A percentile compares a stretch with the other conserved stretches of the same genome.
Evolutionary conservation across 2,329 filamentous ascomycete species (phyloP).

Genomic region (Cladophialophora yegresii): DNA sequence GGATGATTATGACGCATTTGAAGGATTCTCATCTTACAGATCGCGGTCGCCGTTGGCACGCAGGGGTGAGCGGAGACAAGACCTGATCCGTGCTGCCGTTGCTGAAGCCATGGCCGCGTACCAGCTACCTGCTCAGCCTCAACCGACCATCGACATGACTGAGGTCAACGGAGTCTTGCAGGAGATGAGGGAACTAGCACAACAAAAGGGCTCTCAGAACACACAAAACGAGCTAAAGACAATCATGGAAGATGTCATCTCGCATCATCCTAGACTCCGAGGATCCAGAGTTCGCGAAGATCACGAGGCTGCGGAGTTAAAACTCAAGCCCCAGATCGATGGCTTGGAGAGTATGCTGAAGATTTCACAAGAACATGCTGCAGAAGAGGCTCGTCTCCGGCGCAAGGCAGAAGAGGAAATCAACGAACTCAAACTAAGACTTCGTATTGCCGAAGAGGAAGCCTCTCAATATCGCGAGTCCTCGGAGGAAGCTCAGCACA

Average conservation of each 20-base stretch:
- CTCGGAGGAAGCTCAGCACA: conserved; percentile 65
- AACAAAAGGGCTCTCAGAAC: conserved; percentile 28
- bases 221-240: conserved; percentile 58
- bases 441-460: conserved; percentile 66
- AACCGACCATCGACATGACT: conserved; percentile 42
- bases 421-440: conserved; percentile 69
- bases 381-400: conserved; percentile 64
- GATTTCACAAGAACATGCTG: conserved; percentile 63
- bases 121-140: conserved; percentile 35
- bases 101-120: conserved; percentile 64
- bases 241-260: conserved; percentile 65
- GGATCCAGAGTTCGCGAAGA: conserved; percentile 54
- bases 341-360: conserved; percentile 71
- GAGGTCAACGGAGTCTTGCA: conserved; percentile 45
- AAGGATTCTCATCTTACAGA: conserved; percentile 58
- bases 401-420: conserved; percentile 71
- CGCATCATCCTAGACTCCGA: conserved; percentile 57
- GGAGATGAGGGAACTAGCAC: conserved; percentile 39
- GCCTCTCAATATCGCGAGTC: conserved; percentile 50
- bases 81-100: conserved; percentile 63
- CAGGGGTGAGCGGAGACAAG: conserved; percentile 64
- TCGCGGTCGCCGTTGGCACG: conserved; percentile 69
- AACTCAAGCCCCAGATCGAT: conserved; percentile 59
- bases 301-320: conserved; percentile 54
- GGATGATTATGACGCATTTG: conserved; percentile 65